Evolutionary conservation across 2,329 filamentous ascomycete genomes (phyloP), one percentile per base, ranked within the genome.

Genomic region (Penicillium olsonii): DNA sequence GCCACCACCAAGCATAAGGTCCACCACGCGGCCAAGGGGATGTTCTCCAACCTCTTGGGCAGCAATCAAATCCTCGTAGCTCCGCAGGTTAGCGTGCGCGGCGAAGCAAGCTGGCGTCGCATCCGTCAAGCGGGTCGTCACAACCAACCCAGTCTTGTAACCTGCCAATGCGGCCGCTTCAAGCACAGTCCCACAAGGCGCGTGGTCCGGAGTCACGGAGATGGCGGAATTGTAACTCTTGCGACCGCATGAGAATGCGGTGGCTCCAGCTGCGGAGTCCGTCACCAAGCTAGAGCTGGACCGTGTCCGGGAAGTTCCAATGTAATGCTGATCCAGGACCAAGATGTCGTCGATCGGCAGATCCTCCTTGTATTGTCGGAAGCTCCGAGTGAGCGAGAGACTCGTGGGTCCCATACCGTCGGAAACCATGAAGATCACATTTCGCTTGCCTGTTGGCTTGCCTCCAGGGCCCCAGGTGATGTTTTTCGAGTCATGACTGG

Each of bases 161-260:
- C 94, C 94, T 8, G 89, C 88, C 60, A 84, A 83, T 75, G 96
- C 95, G 31, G 94, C 94, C 3, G 94, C 94, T 75, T 99, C 94
- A 45, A 99, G 82, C 33, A 88, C 90, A 15, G 92, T 96, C 7
- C 92, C 94, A 69, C 94, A 99, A 4, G 94, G 90, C 24, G 84
- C 84, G 59, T 88, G 84, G 70, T 95, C 87, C 0, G 92, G 92
- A 14, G 95, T 78, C 45, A 95, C 87, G 9, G 90, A 88, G 60
- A 99, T 97, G 59, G 94, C 94, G 40, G 91, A 91, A 66, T 99
- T 99, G 76, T 99, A 99, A 69, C 87, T 95, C 82, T 99, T 99
- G 66, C 80, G 75, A 17, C 84, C 92, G 65, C 94, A 99, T 2
- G 90, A 91, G 70, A 99, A 99, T 1, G 94, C 94, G 0, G 94